phyloP scores from a whole-genome alignment of 306 rosid species.

The Quercus ilex region DNA sequence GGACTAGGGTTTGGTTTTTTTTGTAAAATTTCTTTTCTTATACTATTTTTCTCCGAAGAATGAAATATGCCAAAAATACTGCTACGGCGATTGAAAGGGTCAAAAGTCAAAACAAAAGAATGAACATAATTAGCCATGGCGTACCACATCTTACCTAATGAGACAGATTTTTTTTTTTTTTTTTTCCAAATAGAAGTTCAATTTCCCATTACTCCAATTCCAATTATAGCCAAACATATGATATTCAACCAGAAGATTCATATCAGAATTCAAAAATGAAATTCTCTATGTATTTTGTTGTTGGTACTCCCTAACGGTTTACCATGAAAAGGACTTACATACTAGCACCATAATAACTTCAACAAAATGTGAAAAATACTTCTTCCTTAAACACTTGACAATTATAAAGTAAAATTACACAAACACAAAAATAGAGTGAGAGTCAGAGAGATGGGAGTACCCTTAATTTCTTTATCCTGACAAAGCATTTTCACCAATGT shows the following conservation, averaged over 20 bases:
- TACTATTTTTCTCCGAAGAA: neutral
- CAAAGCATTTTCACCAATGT: constrained; percentile 45
- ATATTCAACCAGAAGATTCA: no score
- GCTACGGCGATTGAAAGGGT: neutral
- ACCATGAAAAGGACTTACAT: no score
- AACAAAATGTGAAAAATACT: no score
- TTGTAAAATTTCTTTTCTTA: neutral
- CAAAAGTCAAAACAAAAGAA: neutral
- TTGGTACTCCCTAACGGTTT: no score
- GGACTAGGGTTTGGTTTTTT: no score
- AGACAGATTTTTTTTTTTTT: neutral
- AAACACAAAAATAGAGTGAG: neutral
- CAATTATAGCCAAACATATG: neutral
- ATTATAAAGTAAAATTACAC: neutral
- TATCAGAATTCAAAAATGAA: no score
- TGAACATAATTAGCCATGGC: neutral
- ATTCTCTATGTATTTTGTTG: no score
- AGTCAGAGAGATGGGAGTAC: constrained; percentile 10
- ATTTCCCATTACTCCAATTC: neutral
- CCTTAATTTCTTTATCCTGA: constrained; percentile 33
- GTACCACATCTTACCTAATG: neutral
- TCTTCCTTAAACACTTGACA: neutral
- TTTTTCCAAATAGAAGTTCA: neutral
- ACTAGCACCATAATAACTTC: no score
- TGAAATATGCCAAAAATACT: neutral